Base-by-base conservation (phyloP, 129 eudicot species). In the Ambrosia trifida region DNA sequence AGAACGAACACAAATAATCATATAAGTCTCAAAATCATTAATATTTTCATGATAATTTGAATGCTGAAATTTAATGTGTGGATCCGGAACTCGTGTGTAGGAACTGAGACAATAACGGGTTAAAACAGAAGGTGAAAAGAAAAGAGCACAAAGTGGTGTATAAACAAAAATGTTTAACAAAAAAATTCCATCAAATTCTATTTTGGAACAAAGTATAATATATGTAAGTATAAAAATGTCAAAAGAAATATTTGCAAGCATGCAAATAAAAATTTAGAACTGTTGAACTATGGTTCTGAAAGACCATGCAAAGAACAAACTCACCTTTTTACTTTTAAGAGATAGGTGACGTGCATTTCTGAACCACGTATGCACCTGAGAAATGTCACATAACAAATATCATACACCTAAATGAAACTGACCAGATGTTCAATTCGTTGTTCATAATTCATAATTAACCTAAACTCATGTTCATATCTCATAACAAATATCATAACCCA, bases 351-450 rank as follows among this genome's bases (percentile, higher is more conserved):
- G 99, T 14, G 99, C 90, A 83, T 94, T 94, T 79, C 88, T 94
- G 91, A 94, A 94, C 99, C 99, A 94, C 72, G 87, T 90, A 81
- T 84, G 83, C 57, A 94, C 99, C 99, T 94, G 78, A 66, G 64
- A 76, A 65, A 60, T 64, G 50, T 43, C 40, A 66, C 66, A 43
- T 9, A 61, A 61, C 40, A 5, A 41, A 36, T 44, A 24, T 65
- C 40, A 67, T 40, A 73, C 68, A 33, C 62, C 54, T 51, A 77
- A 28, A 31, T 33, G 51, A 76, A 44, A 44, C 20, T 54, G 62
- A 61, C 57, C n/a, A 66, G 18, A 52, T 6, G 13, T 19, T 41
- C 45, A 73, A 20, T 31, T 60, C 46, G 51, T 62, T 33, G 30
- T 51, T 66, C 58, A 65, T 30, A 41, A 65, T 36, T 53, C 58